Conservation (phyloP, 352 stramenopile genomes). For the Pythium inflatum region DNA sequence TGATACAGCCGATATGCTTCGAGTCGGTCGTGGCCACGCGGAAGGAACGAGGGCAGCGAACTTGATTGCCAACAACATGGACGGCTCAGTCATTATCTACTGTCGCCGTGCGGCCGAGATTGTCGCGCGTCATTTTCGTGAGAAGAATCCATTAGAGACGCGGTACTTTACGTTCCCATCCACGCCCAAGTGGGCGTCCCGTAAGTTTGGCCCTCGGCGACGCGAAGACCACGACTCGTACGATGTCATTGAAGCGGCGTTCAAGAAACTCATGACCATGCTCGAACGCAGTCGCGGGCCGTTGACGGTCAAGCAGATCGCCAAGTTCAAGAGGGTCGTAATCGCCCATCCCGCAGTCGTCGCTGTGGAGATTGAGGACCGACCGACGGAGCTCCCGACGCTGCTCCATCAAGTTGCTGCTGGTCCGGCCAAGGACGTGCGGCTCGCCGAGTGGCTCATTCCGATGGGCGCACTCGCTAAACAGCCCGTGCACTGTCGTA, state of each 20-base stretch:
- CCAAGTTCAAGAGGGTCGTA: conserved; percentile 9
- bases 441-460: conserved; percentile 43
- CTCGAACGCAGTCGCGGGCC: conserved; percentile 15
- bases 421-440: conserved; percentile 31
- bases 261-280: conserved; percentile 26
- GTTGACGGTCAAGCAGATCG: not conserved
- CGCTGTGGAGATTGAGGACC: not conserved
- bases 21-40: not conserved
- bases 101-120: conserved; percentile 14
- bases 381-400: not conserved
- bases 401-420: conserved; percentile 37
- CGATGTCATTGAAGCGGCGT: not conserved
- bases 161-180: conserved; percentile 13
- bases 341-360: not conserved
- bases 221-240: too few species aligned
- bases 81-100: not conserved
- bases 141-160: conserved; percentile 1
- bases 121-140: conserved; percentile 2
- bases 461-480: conserved; percentile 31
- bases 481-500: conserved; percentile 15
- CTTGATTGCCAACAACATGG: not conserved
- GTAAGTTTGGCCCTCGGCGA: conserved; percentile 1
- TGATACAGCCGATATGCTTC: conserved; percentile 10
- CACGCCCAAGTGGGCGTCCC: not conserved
- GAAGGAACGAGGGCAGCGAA: not conserved